Conservation (phyloP, 345 rosid species). For the Brassica incana region DNA sequence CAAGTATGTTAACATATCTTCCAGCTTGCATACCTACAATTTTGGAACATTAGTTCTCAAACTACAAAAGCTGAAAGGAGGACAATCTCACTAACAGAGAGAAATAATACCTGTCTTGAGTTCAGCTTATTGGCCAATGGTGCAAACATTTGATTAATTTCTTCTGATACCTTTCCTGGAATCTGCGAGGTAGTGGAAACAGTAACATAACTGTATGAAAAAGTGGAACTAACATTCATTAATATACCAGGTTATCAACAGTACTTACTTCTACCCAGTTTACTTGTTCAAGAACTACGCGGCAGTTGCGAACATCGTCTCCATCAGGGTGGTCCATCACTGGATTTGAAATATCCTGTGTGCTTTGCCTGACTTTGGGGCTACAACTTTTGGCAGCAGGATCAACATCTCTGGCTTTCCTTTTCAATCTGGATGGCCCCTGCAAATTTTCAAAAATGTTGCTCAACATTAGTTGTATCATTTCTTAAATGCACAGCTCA, state of each 20-base stretch:
- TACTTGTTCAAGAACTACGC: conserved; percentile 36
- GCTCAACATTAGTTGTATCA: conserved; percentile 19
- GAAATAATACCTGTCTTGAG: conserved; percentile 49
- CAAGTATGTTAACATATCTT: conserved; percentile 54
- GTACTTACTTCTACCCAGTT: conserved; percentile 67
- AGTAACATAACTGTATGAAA: conserved; percentile 9
- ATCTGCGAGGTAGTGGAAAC: conserved; percentile 55
- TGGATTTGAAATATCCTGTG: conserved; percentile 26
- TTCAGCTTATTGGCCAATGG: conserved; percentile 53
- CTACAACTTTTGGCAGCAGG: conserved; percentile 31
- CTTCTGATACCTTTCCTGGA: conserved; percentile 51
- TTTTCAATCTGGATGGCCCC: conserved; percentile 52
- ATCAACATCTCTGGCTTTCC: conserved; percentile 49
- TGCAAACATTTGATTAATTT: conserved; percentile 51
- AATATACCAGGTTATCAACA: conserved; percentile 26
- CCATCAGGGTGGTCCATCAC: conserved; percentile 43
- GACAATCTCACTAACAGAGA: conserved; percentile 16
- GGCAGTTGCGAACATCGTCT: conserved; percentile 35
- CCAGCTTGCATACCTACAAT: conserved; percentile 60
- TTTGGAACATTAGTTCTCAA: conserved; percentile 30
- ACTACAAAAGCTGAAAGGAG: conserved; percentile 15
- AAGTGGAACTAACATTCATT: conserved; percentile 23
- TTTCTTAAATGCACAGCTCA: conserved; percentile 27
- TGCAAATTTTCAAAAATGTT: conserved; percentile 37
- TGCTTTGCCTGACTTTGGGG: conserved; percentile 39